Percentiles rank a stretch among this genome's conserved stretches.
These are phyloP conservation scores for barley (Hordeum vulgare) DNA, from an alignment of 176 grass and related monocot species.

Conservation along the genomic window MorexV3_pseudomolecules_assembly NC_058520.1:500903338-500903837, in stretches of 20 bases:
- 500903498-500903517: conserved; percentile 79
- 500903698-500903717: conserved; percentile 83
- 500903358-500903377: conserved; percentile 59
- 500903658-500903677: conserved; percentile 59
- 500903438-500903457: conserved; percentile 63
- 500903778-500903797: conserved; percentile 43
- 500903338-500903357: neutral
- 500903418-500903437: conserved; percentile 77
- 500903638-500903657: conserved; percentile 94
- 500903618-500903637: conserved; percentile 77
- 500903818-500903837: conserved; percentile 79
- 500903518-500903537: conserved; percentile 98
- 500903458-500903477: conserved; percentile 65
- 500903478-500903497: conserved; percentile 87
- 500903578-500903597: conserved; percentile 82
- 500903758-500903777: conserved; percentile 67
- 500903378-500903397: conserved; percentile 86
- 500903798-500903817: conserved; percentile 59
- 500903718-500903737: conserved; percentile 80
- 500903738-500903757: conserved; percentile 79
- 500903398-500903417: conserved; percentile 78
- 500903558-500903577: conserved; percentile 76
- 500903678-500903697: conserved; percentile 76
- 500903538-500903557: conserved; percentile 64
- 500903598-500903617: conserved; percentile 67